phyloP scores from a whole-genome alignment of 768 basidiomycete genomes.

The Calocybe gangraenosa region DNA sequence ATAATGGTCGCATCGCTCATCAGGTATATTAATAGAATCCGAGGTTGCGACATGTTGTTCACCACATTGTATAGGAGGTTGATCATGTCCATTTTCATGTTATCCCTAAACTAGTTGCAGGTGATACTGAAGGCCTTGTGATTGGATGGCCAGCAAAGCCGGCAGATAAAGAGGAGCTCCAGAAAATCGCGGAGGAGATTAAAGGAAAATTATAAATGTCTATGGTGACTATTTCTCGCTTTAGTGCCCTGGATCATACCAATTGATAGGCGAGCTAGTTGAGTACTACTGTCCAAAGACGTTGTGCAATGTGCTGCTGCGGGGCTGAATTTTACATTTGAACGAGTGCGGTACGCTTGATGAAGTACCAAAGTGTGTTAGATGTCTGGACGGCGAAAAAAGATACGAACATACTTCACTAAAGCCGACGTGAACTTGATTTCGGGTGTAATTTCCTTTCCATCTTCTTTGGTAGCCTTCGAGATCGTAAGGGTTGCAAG shows the following conservation, averaged over 20 bases:
- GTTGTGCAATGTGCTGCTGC: slow-evolving; percentile 3
- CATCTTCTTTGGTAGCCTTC: slow-evolving; percentile 22
- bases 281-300: too few species aligned
- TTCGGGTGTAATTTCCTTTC: slow-evolving; percentile 19
- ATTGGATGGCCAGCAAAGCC: slow-evolving; percentile 74
- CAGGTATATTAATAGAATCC: slow-evolving; percentile 32
- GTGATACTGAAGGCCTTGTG: slow-evolving; percentile 68
- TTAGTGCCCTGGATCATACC: too few species aligned
- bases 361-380: background rate
- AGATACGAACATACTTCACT: slow-evolving; percentile 3
- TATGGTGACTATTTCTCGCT: too few species aligned
- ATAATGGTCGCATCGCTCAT: slow-evolving; percentile 54
- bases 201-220: slow-evolving; percentile 42
- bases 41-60: background rate
- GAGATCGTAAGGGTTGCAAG: slow-evolving; percentile 25
- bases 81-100: slow-evolving; percentile 92
- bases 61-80: slow-evolving; percentile 46
- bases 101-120: slow-evolving; percentile 79
- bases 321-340: slow-evolving; percentile 10
- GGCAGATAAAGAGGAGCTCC: slow-evolving; percentile 60
- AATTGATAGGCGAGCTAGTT: too few species aligned
- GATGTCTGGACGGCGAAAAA: too few species aligned
- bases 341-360: slow-evolving; percentile 8
- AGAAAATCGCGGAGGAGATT: slow-evolving; percentile 54
- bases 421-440: slow-evolving; percentile 3